These are phyloP conservation scores for Candida ficus DNA, from an alignment of 805 yeast species.

Conservation along the genomic window DNA sequence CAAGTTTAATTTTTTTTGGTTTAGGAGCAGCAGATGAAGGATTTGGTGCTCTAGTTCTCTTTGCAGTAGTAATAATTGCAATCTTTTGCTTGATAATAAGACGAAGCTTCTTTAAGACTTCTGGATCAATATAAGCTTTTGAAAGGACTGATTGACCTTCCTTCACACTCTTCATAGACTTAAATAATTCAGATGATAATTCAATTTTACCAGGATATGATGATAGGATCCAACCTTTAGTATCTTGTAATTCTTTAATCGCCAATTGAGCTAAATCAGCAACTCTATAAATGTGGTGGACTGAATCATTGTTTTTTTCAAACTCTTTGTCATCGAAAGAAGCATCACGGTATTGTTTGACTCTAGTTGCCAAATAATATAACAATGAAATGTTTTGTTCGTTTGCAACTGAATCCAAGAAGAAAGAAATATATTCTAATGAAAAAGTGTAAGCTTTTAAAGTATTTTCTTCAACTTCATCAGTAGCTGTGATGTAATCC, in stretches of 20 bases:
- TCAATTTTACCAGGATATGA: conserved; percentile 80
- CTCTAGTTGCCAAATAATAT: conserved; percentile 70
- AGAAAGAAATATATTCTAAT: conserved; percentile 54
- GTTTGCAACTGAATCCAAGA: conserved; percentile 52
- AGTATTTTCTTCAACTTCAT: conserved; percentile 22
- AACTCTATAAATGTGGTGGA: conserved; percentile 49
- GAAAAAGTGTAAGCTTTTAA: conserved; percentile 49
- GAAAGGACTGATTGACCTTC: conserved; percentile 56
- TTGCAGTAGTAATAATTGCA: conserved; percentile 20
- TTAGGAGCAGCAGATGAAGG: conserved; percentile 12
- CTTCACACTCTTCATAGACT: conserved; percentile 49
- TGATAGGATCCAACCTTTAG: conserved; percentile 61
- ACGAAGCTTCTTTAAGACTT: conserved; percentile 33
- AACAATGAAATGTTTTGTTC: conserved; percentile 66
- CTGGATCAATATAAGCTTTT: conserved; percentile 51
- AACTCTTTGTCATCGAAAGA: conserved; percentile 31
- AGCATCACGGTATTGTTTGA: conserved; percentile 72
- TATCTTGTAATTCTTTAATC: conserved; percentile 51
- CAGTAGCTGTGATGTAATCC: conserved; percentile 31
- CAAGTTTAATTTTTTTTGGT: conserved; percentile 17
- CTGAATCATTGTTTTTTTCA: conserved; percentile 23
- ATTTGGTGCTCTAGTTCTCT: conserved; percentile 12
- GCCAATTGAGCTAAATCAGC: conserved; percentile 71
- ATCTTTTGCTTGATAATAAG: conserved; percentile 30
- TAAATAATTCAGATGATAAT: conserved; percentile 64